A percentile compares a stretch with the other conserved stretches of the same genome.
phyloP scores from a whole-genome alignment of 2,329 filamentous ascomycete genomes.

The Daldinia sp. region DNA sequence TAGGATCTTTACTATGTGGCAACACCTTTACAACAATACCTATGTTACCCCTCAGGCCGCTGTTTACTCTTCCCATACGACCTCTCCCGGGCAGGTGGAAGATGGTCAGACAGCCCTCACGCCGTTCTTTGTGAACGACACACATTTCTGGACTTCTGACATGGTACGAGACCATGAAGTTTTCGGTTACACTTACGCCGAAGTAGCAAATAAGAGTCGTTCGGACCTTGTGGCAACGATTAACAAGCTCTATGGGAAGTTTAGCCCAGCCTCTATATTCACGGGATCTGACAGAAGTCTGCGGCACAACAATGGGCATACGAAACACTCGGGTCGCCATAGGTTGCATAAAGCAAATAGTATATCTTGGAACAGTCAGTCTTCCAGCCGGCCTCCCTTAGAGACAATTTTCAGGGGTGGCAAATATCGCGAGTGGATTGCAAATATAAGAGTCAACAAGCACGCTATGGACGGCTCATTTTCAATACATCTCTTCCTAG shows the following conservation, averaged over 20 bases:
- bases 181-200: conserved; percentile 80
- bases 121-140: conserved; percentile 70
- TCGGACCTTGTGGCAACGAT: conserved; percentile 60
- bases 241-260: conserved; percentile 68
- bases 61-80: conserved; percentile 68
- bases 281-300: conserved; percentile 11
- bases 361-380: conserved; percentile 39
- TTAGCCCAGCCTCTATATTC: conserved; percentile 49
- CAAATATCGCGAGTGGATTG: conserved; percentile 70
- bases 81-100: conserved; percentile 60
- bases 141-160: conserved; percentile 74
- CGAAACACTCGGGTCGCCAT: neutral
- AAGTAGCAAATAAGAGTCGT: conserved; percentile 59
- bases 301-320: neutral
- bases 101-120: conserved; percentile 66
- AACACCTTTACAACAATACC: conserved; percentile 72
- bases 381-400: conserved; percentile 40
- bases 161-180: conserved; percentile 63
- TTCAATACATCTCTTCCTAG: conserved; percentile 74
- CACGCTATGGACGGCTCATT: conserved; percentile 69
- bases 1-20: conserved; percentile 79
- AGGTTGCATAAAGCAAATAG: conserved; percentile 8
- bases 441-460: conserved; percentile 70
- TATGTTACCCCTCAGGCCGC: conserved; percentile 68
- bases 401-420: conserved; percentile 50